phyloP scores from a whole-genome alignment of 805 yeast species.

The Yarrowia yakushimensis region DNA sequence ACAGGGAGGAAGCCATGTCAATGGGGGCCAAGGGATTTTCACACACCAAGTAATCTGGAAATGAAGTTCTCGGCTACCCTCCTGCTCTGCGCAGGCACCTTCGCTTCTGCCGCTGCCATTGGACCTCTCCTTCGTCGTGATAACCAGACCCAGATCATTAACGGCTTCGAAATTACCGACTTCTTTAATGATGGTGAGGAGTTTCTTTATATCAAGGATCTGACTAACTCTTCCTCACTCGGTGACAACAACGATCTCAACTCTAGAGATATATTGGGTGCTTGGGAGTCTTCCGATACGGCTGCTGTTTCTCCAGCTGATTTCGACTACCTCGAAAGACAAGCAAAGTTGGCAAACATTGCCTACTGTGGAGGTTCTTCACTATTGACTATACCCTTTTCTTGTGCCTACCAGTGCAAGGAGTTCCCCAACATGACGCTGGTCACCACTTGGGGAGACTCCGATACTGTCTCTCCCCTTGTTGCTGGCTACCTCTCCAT shows the following conservation, averaged over 20 bases:
- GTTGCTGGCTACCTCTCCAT: slow-evolving; percentile 5
- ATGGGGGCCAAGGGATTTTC: neutral
- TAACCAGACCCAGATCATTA: neutral
- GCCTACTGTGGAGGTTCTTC: slow-evolving; percentile 14
- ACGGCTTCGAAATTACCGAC: neutral
- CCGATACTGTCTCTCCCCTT: neutral
- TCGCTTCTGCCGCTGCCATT: neutral
- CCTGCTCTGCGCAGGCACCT: neutral
- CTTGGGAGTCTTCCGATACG: neutral
- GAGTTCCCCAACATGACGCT: slow-evolving; percentile 9
- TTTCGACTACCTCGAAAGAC: neutral
- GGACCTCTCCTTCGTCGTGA: neutral
- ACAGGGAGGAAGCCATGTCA: neutral
- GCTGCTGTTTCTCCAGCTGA: neutral
- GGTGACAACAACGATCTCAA: neutral
- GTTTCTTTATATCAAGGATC: neutral
- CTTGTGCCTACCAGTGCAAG: slow-evolving; percentile 19
- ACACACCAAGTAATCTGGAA: neutral
- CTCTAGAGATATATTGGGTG: neutral
- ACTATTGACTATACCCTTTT: neutral
- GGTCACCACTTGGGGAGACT: slow-evolving; percentile 5
- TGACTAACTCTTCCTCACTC: neutral
- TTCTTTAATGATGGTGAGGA: neutral
- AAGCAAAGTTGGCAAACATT: slow-evolving; percentile 7
- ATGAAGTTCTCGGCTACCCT: neutral